A percentile compares a stretch with the other conserved stretches of the same genome.
Conservation (phyloP, 768 basidiomycete genomes). For the Rhodotorula taiwanensis region DNA sequence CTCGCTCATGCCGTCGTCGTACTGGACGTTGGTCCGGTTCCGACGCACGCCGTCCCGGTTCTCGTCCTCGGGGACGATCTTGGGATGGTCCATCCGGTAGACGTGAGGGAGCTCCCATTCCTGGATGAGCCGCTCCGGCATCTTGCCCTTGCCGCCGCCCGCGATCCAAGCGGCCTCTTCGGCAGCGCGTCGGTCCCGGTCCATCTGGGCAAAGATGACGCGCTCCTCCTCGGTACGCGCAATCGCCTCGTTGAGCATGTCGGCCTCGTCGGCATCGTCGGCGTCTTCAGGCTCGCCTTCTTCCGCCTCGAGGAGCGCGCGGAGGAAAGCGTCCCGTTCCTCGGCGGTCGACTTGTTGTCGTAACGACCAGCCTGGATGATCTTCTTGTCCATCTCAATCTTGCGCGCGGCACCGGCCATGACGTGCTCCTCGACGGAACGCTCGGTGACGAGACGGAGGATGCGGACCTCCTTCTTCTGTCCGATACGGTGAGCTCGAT, state of each 20-base stretch:
- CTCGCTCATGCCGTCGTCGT: conserved; percentile 88
- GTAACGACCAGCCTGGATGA: conserved; percentile 83
- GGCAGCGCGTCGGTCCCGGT: conserved; percentile 67
- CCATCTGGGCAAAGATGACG: conserved; percentile 71
- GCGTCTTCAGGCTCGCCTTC: conserved; percentile 44
- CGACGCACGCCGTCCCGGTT: conserved; percentile 47
- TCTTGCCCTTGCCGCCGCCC: conserved; percentile 59
- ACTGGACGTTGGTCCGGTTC: conserved; percentile 70
- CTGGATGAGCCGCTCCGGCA: conserved; percentile 66
- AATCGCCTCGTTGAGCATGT: conserved; percentile 78
- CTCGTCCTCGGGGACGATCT: conserved; percentile 43
- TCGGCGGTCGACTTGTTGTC: conserved; percentile 98
- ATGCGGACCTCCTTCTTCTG: conserved; percentile 98
- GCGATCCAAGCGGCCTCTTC: conserved; percentile 61
- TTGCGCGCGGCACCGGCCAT: conserved; percentile 86
- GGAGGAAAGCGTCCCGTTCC: conserved; percentile 92
- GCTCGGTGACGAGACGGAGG: conserved; percentile 91
- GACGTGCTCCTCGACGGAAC: conserved; percentile 88
- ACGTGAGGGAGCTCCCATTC: conserved; percentile 86
- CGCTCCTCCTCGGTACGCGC: conserved; percentile 75
- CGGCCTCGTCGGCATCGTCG: conserved; percentile 50
- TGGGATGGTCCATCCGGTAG: conserved; percentile 63
- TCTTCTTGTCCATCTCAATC: conserved; percentile 97
- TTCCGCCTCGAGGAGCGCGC: conserved; percentile 57
- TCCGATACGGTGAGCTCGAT: conserved; percentile 90